Base-by-base conservation (phyloP, 129 eudicot species). In the Saussurea involucrata region DNA sequence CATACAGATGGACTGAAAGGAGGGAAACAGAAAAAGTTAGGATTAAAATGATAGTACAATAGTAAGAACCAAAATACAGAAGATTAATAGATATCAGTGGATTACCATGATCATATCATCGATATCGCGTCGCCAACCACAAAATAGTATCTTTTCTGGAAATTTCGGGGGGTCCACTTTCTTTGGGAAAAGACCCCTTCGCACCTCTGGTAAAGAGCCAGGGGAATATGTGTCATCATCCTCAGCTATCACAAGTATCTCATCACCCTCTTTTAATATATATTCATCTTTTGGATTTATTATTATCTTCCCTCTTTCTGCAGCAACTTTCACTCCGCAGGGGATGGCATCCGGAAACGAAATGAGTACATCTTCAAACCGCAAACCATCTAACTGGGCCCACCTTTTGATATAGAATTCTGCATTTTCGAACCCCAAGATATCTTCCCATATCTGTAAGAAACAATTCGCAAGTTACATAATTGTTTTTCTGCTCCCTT, bases 221-320 rank as follows among this genome's bases (percentile, higher is more conserved):
- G 99, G 99, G 71, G 92, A 85, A 87, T 95, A 95, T n/a, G 99
- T 92, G 77, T 95, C 99, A 85, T 95, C 99, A 69, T 95, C 99
- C 84, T 95, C 99, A 27, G 99, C 99, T 69, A 95, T 92, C 66
- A 95, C 99, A 85, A 92, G 97, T 61, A 95, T 81, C 75, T 95
- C 97, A 76, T 95, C 99, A 63, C 96, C 97, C 67, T 89, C 90
- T 82, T 82, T 86, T 68, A 95, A 73, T 22, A 92, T 83, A 88
- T 95, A 95, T 17, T 79, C 87, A 76, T 92, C 97, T 64, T 88
- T 91, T 24, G 99, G 99, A 75, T 95, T 95, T 79, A 95, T 78
- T 42, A 75, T 88, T 71, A 95, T 92, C 85, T 90, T 95, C 63
- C 99, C 99, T 49, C 90, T 88, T 22, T 92, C 95, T 60, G 92